Evolutionary conservation across 2,329 filamentous ascomycete genomes (phyloP).

Genomic region (Westerdykella aurantiaca): DNA sequence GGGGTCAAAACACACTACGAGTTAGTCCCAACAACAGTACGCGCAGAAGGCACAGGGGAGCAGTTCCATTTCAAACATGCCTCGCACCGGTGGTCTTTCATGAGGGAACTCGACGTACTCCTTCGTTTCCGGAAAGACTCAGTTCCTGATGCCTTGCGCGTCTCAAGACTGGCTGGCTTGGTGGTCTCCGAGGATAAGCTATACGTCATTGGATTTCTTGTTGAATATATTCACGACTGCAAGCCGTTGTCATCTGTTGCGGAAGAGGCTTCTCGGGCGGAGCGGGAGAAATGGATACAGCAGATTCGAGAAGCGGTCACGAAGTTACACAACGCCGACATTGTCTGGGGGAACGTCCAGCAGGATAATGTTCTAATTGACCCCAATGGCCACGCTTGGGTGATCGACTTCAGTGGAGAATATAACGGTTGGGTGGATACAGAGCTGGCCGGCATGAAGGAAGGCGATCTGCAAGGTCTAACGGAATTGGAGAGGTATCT

Average conservation of each 20-base stretch:
- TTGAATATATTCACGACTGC: conserved; percentile 1
- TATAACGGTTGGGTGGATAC: conserved; percentile 37
- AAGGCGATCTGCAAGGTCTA: conserved; percentile 30
- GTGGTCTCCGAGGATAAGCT: background rate
- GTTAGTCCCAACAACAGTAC: no score
- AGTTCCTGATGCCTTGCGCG: no score
- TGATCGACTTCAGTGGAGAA: conserved; percentile 38
- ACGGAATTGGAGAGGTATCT: conserved; percentile 19
- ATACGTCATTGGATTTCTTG: conserved; percentile 1
- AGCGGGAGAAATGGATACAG: conserved; percentile 2
- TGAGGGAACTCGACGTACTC: no score
- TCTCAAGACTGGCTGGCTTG: no score
- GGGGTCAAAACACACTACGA: no score
- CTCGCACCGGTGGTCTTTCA: no score
- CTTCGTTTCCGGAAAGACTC: no score
- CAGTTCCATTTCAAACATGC: no score
- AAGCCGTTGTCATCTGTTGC: background rate
- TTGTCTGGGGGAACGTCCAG: conserved; percentile 39
- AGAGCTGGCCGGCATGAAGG: conserved; percentile 28
- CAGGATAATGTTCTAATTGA: conserved; percentile 40
- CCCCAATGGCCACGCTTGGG: conserved; percentile 31
- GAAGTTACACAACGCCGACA: conserved; percentile 27
- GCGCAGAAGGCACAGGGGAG: no score
- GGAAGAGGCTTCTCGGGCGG: background rate
- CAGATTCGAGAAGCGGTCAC: conserved; percentile 6